Evolutionary conservation across 345 rosid genomes (phyloP).

Genomic region (Triadica sebifera): DNA sequence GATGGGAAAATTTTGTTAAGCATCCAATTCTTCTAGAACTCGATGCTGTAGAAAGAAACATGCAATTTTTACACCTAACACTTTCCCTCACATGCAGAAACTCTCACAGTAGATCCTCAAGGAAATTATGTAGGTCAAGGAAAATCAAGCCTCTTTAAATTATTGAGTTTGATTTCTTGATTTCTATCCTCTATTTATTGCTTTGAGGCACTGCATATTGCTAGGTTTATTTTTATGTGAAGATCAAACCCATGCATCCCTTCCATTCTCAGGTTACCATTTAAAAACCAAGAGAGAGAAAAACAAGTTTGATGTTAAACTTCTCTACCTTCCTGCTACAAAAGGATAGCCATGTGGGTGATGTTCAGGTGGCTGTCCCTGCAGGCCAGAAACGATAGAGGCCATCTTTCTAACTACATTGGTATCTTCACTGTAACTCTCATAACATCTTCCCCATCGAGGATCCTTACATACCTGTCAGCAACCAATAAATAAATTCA

Average conservation of each 20-base stretch:
- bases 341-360: conserved; percentile 78
- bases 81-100: not conserved
- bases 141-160: too few species aligned
- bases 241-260: not conserved
- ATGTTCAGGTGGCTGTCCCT: conserved; percentile 70
- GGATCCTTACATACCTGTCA: conserved; percentile 73
- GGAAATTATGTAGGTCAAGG: too few species aligned
- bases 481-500: conserved; percentile 21
- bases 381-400: conserved; percentile 61
- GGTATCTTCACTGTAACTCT: conserved; percentile 75
- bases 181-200: not conserved
- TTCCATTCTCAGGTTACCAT: not conserved
- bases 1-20: not conserved
- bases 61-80: not conserved
- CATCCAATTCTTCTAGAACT: not conserved
- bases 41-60: not conserved
- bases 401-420: conserved; percentile 63
- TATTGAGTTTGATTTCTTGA: conserved; percentile 1
- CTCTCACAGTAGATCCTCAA: not conserved
- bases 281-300: not conserved
- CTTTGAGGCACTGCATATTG: not conserved
- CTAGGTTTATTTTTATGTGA: not conserved
- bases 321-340: conserved; percentile 67
- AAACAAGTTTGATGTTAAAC: not conserved
- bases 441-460: conserved; percentile 89